Conservation (phyloP, 225 moss, liverwort and hornwort species). For the Antitrichia curtipendula region DNA sequence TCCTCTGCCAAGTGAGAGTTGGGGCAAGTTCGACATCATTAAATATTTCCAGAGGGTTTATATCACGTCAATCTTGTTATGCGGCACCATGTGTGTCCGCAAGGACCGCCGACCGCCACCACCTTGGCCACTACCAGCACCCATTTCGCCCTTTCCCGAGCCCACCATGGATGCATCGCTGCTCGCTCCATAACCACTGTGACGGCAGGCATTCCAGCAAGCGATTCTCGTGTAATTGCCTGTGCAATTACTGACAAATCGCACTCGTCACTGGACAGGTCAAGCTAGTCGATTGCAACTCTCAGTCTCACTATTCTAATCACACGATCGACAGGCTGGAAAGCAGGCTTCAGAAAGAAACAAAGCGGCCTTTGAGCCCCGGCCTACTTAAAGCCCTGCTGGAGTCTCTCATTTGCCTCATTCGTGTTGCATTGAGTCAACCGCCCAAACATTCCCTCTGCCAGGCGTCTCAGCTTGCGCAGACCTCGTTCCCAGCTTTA, state of each 20-base stretch:
- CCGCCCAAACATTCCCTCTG: background rate
- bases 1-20: background rate
- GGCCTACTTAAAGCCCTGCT: background rate
- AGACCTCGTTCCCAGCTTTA: background rate
- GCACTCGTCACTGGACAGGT: background rate
- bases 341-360: background rate
- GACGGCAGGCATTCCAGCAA: background rate
- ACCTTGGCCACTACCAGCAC: background rate
- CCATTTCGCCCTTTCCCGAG: background rate
- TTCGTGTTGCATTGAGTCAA: background rate
- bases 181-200: background rate
- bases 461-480: background rate
- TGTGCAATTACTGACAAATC: background rate
- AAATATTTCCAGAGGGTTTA: background rate
- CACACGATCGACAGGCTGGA: background rate
- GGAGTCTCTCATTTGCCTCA: background rate
- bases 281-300: background rate
- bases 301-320: background rate
- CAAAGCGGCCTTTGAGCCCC: background rate
- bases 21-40: background rate
- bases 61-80: background rate
- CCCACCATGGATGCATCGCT: background rate
- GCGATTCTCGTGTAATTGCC: background rate
- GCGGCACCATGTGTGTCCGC: background rate
- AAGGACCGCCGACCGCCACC: background rate